These are phyloP conservation scores for Gossypium trilobum DNA, from an alignment of 441 rosid species.

Conservation along the genomic window DNA sequence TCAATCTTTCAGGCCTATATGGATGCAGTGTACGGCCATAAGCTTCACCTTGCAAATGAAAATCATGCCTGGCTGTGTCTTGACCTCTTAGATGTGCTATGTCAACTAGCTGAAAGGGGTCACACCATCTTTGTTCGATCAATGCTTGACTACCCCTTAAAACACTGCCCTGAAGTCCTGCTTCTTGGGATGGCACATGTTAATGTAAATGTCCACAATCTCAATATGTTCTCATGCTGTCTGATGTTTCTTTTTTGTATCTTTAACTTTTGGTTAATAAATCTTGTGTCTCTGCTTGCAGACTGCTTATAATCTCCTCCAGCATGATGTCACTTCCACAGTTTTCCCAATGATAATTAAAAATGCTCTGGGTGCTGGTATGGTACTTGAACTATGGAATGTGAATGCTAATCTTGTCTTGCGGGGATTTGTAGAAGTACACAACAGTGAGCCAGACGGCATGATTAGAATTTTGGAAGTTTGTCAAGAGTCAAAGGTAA, in stretches of 20 bases:
- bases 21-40: constrained; percentile 60
- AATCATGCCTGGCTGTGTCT: constrained; percentile 90
- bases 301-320: constrained; percentile 82
- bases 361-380: constrained; percentile 38
- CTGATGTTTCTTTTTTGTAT: neutral
- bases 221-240: neutral
- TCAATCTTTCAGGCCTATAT: constrained; percentile 45
- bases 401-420: constrained; percentile 61
- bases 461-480: constrained; percentile 55
- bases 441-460: constrained; percentile 47
- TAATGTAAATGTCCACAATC: constrained; percentile 40
- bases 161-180: constrained; percentile 76
- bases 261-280: constrained; percentile 9
- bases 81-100: constrained; percentile 75
- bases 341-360: constrained; percentile 62
- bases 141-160: constrained; percentile 76
- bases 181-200: constrained; percentile 80
- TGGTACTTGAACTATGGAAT: constrained; percentile 71
- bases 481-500: constrained; percentile 80
- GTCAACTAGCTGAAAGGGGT: constrained; percentile 89
- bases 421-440: constrained; percentile 62
- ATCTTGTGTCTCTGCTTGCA: constrained; percentile 32
- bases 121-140: constrained; percentile 50
- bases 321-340: constrained; percentile 53
- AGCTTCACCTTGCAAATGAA: constrained; percentile 59